Percentiles rank a stretch among this genome's conserved stretches.
phyloP scores from a whole-genome alignment of 257 asterid genomes.

The Lantana camara region DNA sequence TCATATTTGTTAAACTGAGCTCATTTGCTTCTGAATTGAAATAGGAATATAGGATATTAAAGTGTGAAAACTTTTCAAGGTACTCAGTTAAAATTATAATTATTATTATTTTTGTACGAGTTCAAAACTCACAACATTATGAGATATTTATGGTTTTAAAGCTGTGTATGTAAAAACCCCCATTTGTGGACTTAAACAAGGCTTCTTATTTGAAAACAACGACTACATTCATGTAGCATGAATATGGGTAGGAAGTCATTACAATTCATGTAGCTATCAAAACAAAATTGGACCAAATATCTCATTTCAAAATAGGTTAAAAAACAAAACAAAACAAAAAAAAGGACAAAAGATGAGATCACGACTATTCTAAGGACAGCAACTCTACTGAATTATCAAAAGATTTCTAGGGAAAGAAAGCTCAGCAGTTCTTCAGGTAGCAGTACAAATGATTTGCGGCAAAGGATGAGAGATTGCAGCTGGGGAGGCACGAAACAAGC shows the following conservation, averaged over 20 bases:
- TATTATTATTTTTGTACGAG: no score
- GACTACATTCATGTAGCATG: conserved; percentile 21
- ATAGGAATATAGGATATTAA: no score
- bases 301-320: conserved; percentile 18
- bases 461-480: conserved; percentile 4
- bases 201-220: background rate
- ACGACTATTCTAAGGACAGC: conserved; percentile 21
- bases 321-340: background rate
- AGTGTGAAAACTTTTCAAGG: no score
- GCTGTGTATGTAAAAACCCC: no score
- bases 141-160: no score
- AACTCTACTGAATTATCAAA: conserved; percentile 18
- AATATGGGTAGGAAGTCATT: conserved; percentile 1
- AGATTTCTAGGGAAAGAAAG: conserved; percentile 12
- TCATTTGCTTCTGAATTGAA: no score
- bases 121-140: no score
- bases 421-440: conserved; percentile 21
- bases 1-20: no score
- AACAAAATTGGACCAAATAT: conserved; percentile 37
- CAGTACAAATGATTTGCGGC: no score
- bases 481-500: conserved; percentile 1
- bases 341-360: background rate
- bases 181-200: background rate
- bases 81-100: no score
- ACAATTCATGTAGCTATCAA: conserved; percentile 28